Percentiles rank a stretch among this genome's conserved stretches.
These are phyloP conservation scores for Malassezia furfur DNA, from an alignment of 1,284 basidiomycete species.

Conservation along the genomic window DNA sequence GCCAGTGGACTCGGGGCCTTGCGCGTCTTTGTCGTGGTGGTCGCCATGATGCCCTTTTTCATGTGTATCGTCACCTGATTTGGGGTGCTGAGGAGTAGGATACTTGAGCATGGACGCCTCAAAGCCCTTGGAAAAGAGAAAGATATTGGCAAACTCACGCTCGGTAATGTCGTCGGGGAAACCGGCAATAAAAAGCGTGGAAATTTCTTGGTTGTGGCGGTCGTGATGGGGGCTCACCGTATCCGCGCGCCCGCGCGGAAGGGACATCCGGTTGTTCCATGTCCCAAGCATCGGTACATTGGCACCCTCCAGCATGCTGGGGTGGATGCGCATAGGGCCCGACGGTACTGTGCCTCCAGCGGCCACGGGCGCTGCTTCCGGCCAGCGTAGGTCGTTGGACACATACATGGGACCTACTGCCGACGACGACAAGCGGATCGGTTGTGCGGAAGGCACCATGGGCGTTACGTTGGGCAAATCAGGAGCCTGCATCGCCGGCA, in stretches of 20 bases:
- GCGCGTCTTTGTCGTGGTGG: not conserved
- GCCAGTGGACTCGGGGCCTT: not conserved
- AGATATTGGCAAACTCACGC: constrained; percentile 98
- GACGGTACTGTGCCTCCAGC: not conserved
- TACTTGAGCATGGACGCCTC: constrained; percentile 90
- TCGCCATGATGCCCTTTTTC: not conserved
- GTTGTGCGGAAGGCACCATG: no score
- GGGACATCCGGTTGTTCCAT: no score
- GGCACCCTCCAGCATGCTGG: not conserved
- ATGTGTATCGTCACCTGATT: not conserved
- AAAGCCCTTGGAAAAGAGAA: constrained; percentile 87
- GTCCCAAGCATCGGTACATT: not conserved
- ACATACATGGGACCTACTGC: not conserved
- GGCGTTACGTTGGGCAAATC: no score
- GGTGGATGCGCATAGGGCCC: not conserved
- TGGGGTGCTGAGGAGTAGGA: constrained; percentile 21
- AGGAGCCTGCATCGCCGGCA: no score
- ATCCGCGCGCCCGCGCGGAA: not conserved
- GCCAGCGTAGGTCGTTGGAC: not conserved
- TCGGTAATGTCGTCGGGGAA: constrained; percentile 99
- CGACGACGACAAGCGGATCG: not conserved
- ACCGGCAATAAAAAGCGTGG: constrained; percentile 95
- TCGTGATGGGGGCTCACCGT: not conserved
- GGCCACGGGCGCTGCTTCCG: not conserved
- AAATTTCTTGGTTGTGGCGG: constrained; percentile 59